Conservation (phyloP, 2,329 filamentous ascomycete species). For the Thelonectria olida region DNA sequence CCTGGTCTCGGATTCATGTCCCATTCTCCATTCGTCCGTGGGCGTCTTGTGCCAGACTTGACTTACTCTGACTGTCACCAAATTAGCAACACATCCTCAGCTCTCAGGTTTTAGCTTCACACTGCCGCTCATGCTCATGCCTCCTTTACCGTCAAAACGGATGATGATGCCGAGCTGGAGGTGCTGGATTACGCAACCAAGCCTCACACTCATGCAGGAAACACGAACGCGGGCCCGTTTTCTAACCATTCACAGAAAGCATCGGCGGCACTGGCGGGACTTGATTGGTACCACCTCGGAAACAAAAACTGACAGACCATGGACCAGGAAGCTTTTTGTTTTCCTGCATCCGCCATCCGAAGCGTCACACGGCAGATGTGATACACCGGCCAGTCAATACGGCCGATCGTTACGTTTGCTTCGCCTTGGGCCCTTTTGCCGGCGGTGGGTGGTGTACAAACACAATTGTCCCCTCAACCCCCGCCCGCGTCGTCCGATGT, state of each 20-base stretch:
- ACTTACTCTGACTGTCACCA: neutral
- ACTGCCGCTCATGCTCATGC: neutral
- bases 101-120: neutral
- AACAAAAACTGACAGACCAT: slow-evolving; percentile 35
- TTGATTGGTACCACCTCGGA: slow-evolving; percentile 36
- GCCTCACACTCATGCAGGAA: slow-evolving; percentile 25
- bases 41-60: slow-evolving; percentile 18
- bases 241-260: slow-evolving; percentile 7
- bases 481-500: slow-evolving; percentile 15
- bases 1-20: slow-evolving; percentile 34
- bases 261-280: slow-evolving; percentile 24
- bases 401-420: slow-evolving; percentile 11
- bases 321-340: slow-evolving; percentile 6
- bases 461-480: neutral
- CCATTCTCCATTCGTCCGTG: slow-evolving; percentile 17
- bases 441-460: neutral
- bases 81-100: neutral
- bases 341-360: slow-evolving; percentile 7
- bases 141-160: neutral
- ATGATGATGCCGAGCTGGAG: slow-evolving; percentile 8
- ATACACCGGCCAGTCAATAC: slow-evolving; percentile 18
- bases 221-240: slow-evolving; percentile 17
- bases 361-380: slow-evolving; percentile 28
- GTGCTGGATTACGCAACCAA: slow-evolving; percentile 23
- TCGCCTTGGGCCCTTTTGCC: neutral